A percentile compares a stretch with the other conserved stretches of the same genome.
phyloP scores from a whole-genome alignment of 1,284 basidiomycete species.

The Termitomyces sp. region DNA sequence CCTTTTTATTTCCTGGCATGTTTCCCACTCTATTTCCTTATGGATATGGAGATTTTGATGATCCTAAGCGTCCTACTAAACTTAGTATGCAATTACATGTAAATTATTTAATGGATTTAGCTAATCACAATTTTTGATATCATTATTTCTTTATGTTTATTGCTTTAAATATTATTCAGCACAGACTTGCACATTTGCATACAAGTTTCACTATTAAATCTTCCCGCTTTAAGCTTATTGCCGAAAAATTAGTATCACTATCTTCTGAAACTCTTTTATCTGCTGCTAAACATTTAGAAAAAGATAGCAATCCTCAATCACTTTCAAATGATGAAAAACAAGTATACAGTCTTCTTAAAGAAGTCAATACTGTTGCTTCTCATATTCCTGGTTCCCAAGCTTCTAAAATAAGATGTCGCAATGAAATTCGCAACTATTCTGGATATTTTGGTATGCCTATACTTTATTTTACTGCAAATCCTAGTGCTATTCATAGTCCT shows the following conservation, averaged over 20 bases:
- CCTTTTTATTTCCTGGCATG: conserved; percentile 14
- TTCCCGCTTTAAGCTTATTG: conserved; percentile 11
- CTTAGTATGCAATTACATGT: conserved; percentile 5
- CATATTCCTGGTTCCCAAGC: not conserved
- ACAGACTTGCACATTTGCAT: conserved; percentile 19
- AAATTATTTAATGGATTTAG: not conserved
- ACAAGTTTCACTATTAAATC: conserved; percentile 20
- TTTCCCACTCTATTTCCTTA: conserved; percentile 31
- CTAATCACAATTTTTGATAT: conserved; percentile 24
- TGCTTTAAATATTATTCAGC: conserved; percentile 29
- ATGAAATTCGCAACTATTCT: conserved; percentile 11
- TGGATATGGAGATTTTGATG: conserved; percentile 25
- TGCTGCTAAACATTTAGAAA: not conserved
- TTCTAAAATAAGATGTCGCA: conserved; percentile 9
- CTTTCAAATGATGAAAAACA: not conserved
- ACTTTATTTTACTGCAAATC: not conserved
- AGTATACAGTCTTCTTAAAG: not conserved
- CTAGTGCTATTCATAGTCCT: not conserved
- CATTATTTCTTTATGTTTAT: conserved; percentile 30
- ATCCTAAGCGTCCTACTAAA: conserved; percentile 14
- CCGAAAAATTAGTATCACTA: conserved; percentile 8
- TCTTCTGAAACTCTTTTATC: conserved; percentile 6
- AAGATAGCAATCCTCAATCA: not conserved
- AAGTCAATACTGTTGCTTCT: not conserved
- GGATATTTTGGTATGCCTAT: conserved; percentile 4